Evolutionary conservation across 1,139 yeast genomes (phyloP).

Genomic region (Suzukiozyma palmioleophila): DNA sequence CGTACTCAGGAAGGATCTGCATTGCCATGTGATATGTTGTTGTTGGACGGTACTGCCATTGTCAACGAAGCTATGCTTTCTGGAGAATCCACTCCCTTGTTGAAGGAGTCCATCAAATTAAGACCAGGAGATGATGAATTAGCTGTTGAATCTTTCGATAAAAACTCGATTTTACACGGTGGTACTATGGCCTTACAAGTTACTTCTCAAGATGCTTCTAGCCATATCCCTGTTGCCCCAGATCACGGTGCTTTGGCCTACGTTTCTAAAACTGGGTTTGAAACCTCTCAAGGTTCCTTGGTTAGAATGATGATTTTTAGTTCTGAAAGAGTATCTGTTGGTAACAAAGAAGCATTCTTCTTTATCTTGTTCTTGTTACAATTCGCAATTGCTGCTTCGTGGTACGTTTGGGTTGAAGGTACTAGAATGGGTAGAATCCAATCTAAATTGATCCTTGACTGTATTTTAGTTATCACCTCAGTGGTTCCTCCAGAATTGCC

Average conservation of each 20-base stretch:
- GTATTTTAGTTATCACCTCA: conserved; percentile 92
- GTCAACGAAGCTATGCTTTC: conserved; percentile 97
- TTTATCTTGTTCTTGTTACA: conserved; percentile 84
- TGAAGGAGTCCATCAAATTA: conserved; percentile 84
- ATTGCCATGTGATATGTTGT: conserved; percentile 89
- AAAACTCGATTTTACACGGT: conserved; percentile 86
- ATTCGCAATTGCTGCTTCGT: conserved; percentile 92
- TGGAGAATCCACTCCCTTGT: conserved; percentile 95
- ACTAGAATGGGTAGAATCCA: conserved; percentile 92
- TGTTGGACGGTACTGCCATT: conserved; percentile 84
- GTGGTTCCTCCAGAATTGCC: conserved; percentile 99
- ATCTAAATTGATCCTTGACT: conserved; percentile 88
- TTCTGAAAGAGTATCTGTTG: conserved; percentile 94
- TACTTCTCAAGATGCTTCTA: conserved; percentile 54
- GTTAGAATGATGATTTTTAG: conserved; percentile 98
- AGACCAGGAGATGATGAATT: conserved; percentile 70
- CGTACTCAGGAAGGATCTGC: conserved; percentile 92
- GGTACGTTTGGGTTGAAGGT: conserved; percentile 99
- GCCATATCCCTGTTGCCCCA: conserved; percentile 57
- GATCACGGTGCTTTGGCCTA: conserved; percentile 91
- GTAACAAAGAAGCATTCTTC: conserved; percentile 89
- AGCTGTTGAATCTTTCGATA: conserved; percentile 79
- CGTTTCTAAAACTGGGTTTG: conserved; percentile 93
- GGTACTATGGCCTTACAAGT: conserved; percentile 97
- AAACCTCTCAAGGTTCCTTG: conserved; percentile 94